Evolutionary conservation across 202 grass and related monocot genomes (phyloP).

Genomic region (Bolboschoenoplectus hybrid): DNA sequence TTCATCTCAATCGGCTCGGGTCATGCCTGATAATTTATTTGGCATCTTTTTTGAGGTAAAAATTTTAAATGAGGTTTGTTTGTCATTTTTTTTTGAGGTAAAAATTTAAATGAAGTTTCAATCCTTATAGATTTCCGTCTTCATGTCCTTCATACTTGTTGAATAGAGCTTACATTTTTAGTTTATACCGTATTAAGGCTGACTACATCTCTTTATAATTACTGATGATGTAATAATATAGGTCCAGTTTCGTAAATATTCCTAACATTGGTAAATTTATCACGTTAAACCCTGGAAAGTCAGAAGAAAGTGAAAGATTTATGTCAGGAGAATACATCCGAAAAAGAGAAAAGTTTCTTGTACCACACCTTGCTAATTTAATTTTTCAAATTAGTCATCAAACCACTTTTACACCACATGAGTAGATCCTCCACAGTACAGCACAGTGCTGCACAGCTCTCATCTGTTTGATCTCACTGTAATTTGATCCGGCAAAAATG

Average conservation of each 20-base stretch:
- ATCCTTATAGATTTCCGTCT: background rate
- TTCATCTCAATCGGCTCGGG: conserved; percentile 51
- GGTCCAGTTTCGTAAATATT: background rate
- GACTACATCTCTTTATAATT: background rate
- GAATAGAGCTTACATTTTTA: background rate
- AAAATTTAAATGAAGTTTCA: conserved; percentile 1
- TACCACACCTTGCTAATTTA: background rate
- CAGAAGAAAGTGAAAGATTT: background rate
- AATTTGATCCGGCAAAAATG: background rate
- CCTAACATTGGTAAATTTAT: background rate
- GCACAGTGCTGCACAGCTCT: background rate
- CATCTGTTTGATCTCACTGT: background rate
- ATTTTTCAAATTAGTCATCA: background rate
- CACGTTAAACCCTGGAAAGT: background rate
- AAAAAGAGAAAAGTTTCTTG: background rate
- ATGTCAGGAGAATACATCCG: background rate
- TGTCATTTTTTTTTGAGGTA: conserved; percentile 72
- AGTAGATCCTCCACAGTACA: background rate
- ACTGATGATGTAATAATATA: background rate
- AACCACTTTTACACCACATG: background rate
- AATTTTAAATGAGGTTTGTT: background rate
- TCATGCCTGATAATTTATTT: conserved; percentile 78
- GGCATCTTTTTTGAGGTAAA: conserved; percentile 97
- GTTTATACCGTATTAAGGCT: background rate
- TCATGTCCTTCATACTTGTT: background rate